These are phyloP conservation scores for Botrytis tulipae DNA, from an alignment of 2,329 filamentous ascomycete genomes.

Conservation along the genomic window DNA sequence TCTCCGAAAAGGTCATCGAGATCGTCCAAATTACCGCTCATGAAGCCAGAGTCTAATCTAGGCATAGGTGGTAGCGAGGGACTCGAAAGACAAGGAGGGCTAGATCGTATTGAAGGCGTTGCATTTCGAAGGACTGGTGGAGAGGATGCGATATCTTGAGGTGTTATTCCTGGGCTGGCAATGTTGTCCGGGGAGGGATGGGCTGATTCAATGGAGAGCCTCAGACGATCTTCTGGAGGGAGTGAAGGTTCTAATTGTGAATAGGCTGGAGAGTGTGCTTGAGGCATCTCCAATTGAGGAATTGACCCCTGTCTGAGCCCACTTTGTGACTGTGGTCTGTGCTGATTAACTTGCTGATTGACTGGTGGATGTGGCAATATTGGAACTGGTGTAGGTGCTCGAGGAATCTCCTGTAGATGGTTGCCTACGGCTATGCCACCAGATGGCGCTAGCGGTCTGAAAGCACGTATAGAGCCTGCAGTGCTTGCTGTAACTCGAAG, in stretches of 20 bases:
- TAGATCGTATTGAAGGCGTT: constrained; percentile 67
- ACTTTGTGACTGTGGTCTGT: constrained; percentile 43
- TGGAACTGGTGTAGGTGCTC: constrained; percentile 75
- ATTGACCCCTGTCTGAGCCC: constrained; percentile 62
- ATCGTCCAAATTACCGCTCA: constrained; percentile 65
- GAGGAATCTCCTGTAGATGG: constrained; percentile 69
- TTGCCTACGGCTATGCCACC: constrained; percentile 48
- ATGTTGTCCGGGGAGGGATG: constrained; percentile 49
- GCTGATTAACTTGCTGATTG: constrained; percentile 34
- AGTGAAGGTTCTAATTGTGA: constrained; percentile 36
- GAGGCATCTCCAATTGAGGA: constrained; percentile 42
- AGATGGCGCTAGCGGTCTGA: constrained; percentile 65
- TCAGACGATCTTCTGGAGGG: constrained; percentile 37
- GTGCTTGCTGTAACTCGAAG: constrained; percentile 88
- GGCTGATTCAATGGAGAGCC: constrained; percentile 44
- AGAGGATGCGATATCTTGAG: constrained; percentile 83
- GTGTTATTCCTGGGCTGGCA: constrained; percentile 61
- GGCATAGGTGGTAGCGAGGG: constrained; percentile 57
- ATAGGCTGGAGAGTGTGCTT: constrained; percentile 44
- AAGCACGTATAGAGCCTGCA: constrained; percentile 79
- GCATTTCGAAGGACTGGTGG: constrained; percentile 72
- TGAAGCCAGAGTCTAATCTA: constrained; percentile 72
- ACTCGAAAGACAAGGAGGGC: constrained; percentile 70
- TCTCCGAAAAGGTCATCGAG: constrained; percentile 56
- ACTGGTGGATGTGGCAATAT: constrained; percentile 32